Percentiles rank a stretch among this genome's conserved stretches.
Conservation (phyloP, 2,329 filamentous ascomycete species). For the Sclerotinia subarctica region DNA sequence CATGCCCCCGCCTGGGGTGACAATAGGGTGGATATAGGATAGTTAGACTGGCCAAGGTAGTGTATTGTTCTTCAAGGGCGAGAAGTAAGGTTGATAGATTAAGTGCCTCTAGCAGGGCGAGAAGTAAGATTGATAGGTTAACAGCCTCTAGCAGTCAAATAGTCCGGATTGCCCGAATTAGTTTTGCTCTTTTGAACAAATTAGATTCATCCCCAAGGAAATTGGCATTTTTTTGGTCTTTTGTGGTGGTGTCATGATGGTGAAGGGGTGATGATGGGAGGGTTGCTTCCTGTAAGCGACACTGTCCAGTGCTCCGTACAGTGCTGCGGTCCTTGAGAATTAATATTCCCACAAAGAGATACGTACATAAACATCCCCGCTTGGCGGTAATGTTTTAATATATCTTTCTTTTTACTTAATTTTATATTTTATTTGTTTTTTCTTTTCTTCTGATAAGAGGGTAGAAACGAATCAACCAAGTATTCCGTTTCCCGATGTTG, state of each 20-base stretch:
- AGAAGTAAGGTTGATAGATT: background rate
- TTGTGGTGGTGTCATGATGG: background rate
- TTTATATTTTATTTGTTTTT: background rate
- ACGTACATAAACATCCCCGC: background rate
- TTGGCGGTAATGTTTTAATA: background rate
- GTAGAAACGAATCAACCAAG: background rate
- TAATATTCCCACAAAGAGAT: background rate
- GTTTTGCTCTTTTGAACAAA: background rate
- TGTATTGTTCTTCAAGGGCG: background rate
- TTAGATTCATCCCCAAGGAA: background rate
- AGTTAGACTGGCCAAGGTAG: no score
- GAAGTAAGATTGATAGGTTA: background rate
- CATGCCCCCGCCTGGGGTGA: background rate
- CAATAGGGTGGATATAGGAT: background rate
- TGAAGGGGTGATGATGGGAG: background rate
- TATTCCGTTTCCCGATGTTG: background rate
- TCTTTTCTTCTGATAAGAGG: background rate
- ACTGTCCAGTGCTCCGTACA: background rate
- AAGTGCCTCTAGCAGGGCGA: no score
- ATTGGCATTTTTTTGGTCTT: background rate
- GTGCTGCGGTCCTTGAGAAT: background rate
- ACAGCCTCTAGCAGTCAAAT: constrained; percentile 3
- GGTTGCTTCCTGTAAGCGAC: constrained; percentile 4
- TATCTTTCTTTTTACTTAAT: background rate
- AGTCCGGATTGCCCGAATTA: background rate